A percentile compares a stretch with the other conserved stretches of the same genome.
Conservation (phyloP, 257 asterid species). For the Solanum boliviense region DNA sequence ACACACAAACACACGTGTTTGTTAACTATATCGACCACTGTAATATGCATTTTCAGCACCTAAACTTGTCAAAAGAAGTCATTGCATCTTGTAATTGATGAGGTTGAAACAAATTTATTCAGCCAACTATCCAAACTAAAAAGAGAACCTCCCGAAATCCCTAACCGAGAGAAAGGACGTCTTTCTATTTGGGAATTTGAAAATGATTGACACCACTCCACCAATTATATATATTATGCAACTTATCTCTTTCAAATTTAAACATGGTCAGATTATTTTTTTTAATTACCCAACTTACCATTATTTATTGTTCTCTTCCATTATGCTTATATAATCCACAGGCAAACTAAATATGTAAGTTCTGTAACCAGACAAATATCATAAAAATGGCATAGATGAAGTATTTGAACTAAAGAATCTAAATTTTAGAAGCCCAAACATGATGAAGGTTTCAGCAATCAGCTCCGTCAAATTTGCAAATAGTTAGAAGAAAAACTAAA, state of each 20-base stretch:
- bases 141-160: not conserved
- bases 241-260: not conserved
- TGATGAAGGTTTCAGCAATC: not conserved
- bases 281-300: not conserved
- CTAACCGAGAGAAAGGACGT: not conserved
- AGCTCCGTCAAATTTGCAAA: not conserved
- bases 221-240: not conserved
- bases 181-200: not conserved
- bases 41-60: not conserved
- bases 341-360: not conserved
- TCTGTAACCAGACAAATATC: not conserved
- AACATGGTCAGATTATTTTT: not conserved
- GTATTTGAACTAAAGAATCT: not conserved
- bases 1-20: not conserved
- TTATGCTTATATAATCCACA: not conserved
- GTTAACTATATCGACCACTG: not conserved
- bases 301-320: not conserved
- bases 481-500: not conserved
- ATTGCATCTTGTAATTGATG: not conserved
- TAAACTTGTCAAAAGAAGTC: not conserved
- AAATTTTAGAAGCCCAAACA: not conserved
- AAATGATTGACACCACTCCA: not conserved
- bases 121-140: not conserved
- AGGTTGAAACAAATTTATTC: not conserved
- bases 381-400: not conserved